A percentile compares a stretch with the other conserved stretches of the same genome.
These are phyloP conservation scores for Nannochloropsis oceanica DNA, from an alignment of 108 stramenopile genomes.

Conservation along the genomic window DNA sequence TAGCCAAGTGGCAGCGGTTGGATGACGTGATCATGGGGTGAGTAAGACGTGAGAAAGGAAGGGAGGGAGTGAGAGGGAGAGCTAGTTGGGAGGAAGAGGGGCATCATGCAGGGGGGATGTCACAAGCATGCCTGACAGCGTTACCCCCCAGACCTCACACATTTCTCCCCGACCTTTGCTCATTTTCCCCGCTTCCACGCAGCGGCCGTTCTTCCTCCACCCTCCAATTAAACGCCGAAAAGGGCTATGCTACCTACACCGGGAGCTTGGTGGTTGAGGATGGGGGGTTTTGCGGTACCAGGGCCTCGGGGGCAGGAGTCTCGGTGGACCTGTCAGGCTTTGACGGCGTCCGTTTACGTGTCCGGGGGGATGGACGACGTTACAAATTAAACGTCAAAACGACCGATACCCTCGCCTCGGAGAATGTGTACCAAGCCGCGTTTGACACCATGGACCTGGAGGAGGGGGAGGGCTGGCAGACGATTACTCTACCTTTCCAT, in stretches of 20 bases:
- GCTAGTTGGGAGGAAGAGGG: slow-evolving; percentile 1
- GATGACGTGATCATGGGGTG: slow-evolving; percentile 29
- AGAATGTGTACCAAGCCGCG: slow-evolving; percentile 18
- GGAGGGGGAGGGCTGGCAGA: not conserved
- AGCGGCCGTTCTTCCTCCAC: not conserved
- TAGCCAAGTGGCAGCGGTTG: slow-evolving; percentile 10
- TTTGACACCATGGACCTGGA: slow-evolving; percentile 15
- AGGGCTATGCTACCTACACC: slow-evolving; percentile 6
- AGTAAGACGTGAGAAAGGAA: not conserved
- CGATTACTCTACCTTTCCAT: not conserved
- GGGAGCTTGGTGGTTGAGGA: slow-evolving; percentile 19
- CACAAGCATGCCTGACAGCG: not conserved
- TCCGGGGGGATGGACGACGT: slow-evolving; percentile 21
- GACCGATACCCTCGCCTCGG: not conserved
- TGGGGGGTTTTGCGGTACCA: slow-evolving; percentile 22
- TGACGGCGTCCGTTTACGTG: slow-evolving; percentile 10
- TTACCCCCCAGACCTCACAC: not conserved
- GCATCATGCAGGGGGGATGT: not conserved
- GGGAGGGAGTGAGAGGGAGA: slow-evolving; percentile 8
- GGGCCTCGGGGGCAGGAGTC: not conserved
- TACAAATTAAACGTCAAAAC: slow-evolving; percentile 22
- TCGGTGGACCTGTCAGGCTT: slow-evolving; percentile 10
- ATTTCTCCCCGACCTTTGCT: not conserved
- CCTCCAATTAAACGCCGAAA: not conserved
- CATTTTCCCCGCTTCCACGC: not conserved